Conservation (phyloP, 2,329 filamentous ascomycete genomes). For the Exophiala sideris region DNA sequence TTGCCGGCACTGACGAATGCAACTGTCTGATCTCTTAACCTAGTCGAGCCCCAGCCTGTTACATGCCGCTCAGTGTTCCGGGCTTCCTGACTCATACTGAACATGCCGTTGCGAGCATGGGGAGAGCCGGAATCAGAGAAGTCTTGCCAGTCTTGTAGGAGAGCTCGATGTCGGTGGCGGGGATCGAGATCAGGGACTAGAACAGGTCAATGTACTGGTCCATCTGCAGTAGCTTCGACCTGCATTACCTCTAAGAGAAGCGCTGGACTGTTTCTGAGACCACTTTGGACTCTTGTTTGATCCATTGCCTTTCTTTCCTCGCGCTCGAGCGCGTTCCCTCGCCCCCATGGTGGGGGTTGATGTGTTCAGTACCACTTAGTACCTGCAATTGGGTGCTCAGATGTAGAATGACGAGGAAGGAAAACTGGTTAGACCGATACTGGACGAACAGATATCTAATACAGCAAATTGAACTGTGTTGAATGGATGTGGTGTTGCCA, state of each 20-base stretch:
- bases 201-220: constrained; percentile 7
- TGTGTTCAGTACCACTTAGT: not conserved
- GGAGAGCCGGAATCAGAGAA: constrained; percentile 28
- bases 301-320: constrained; percentile 21
- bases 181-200: constrained; percentile 14
- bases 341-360: constrained; percentile 24
- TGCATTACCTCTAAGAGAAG: constrained; percentile 13
- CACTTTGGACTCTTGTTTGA: constrained; percentile 14
- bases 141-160: constrained; percentile 17
- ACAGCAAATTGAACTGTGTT: not conserved
- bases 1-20: constrained; percentile 60
- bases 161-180: constrained; percentile 6
- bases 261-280: constrained; percentile 17
- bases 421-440: not conserved
- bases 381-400: not conserved
- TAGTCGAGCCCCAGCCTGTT: constrained; percentile 46
- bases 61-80: constrained; percentile 54
- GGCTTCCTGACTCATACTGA: constrained; percentile 57
- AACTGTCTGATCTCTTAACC: constrained; percentile 55
- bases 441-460: not conserved
- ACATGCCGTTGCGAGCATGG: constrained; percentile 17
- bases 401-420: not conserved
- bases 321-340: constrained; percentile 23
- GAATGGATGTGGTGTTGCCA: not conserved
- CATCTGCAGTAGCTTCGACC: not conserved